These are phyloP conservation scores for Calvatia gigantea DNA, from an alignment of 768 basidiomycete genomes.

Conservation along the genomic window DNA sequence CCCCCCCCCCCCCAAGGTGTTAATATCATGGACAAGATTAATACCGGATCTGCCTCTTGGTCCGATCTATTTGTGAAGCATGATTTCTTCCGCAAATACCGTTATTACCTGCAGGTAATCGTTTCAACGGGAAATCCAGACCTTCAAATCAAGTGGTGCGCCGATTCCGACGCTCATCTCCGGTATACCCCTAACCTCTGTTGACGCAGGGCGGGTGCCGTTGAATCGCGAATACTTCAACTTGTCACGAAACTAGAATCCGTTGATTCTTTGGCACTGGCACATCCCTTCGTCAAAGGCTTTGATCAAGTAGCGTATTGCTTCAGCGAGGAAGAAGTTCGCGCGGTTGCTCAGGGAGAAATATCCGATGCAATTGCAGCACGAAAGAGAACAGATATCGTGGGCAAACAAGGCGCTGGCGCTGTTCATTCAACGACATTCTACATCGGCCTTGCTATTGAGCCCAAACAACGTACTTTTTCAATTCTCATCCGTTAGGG, in stretches of 20 bases:
- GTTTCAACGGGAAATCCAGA: conserved; percentile 83
- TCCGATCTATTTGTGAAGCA: conserved; percentile 90
- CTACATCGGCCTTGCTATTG: conserved; percentile 92
- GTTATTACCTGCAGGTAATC: conserved; percentile 94
- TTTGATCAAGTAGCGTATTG: conserved; percentile 89
- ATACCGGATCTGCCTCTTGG: conserved; percentile 81
- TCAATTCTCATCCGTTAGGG: conserved; percentile 10
- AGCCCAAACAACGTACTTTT: conserved; percentile 77
- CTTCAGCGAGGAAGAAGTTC: conserved; percentile 81
- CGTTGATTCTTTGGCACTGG: conserved; percentile 85
- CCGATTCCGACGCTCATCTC: conserved; percentile 2
- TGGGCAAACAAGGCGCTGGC: conserved; percentile 70
- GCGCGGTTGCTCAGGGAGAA: conserved; percentile 85
- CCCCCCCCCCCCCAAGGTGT: conserved; percentile 55
- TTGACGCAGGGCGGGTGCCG: conserved; percentile 71
- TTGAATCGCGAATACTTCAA: conserved; percentile 93
- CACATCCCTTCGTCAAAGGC: conserved; percentile 94
- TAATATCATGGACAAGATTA: conserved; percentile 90
- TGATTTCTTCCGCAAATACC: conserved; percentile 96
- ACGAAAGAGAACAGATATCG: conserved; percentile 75
- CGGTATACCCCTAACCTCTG: conserved; percentile 5
- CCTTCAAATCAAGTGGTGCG: conserved; percentile 91
- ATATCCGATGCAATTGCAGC: conserved; percentile 67
- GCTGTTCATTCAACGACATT: conserved; percentile 93
- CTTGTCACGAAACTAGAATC: conserved; percentile 98